Percentiles rank a stretch among this genome's conserved stretches.
These are phyloP conservation scores for Paralagenidium karlingii DNA, from an alignment of 352 stramenopile genomes.

Conservation along the genomic window DNA sequence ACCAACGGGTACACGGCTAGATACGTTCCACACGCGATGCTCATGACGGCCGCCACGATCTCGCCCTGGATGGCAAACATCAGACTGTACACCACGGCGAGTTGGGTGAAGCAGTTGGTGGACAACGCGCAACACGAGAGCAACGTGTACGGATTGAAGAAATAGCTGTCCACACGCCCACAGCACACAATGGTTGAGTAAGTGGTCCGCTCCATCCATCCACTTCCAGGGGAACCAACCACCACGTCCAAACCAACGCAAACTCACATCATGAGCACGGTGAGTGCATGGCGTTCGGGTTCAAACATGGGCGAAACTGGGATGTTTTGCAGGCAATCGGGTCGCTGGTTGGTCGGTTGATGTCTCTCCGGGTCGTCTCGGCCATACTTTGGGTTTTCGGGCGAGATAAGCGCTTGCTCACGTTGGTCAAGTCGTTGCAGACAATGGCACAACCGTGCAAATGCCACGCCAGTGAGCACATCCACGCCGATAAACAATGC, in stretches of 20 bases:
- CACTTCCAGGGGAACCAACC: no score
- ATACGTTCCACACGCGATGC: conserved; percentile 29
- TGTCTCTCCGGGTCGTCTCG: conserved; percentile 34
- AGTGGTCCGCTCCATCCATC: no score
- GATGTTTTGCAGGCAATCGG: conserved; percentile 53
- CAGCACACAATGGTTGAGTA: not conserved
- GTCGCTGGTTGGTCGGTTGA: no score
- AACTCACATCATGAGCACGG: conserved; percentile 36
- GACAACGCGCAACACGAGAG: conserved; percentile 55
- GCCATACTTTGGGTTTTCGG: conserved; percentile 27
- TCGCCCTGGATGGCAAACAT: conserved; percentile 54
- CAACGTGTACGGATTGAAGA: conserved; percentile 74
- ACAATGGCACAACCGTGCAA: conserved; percentile 31
- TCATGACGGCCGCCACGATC: not conserved
- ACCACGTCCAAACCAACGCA: no score
- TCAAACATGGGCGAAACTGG: conserved; percentile 58
- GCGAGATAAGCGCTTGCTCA: conserved; percentile 17
- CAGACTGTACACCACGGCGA: conserved; percentile 48
- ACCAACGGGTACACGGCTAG: conserved; percentile 62
- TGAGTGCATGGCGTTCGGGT: conserved; percentile 23
- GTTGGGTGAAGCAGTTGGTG: conserved; percentile 51
- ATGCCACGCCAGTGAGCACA: conserved; percentile 33
- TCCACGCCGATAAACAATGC: conserved; percentile 39
- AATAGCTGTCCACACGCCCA: conserved; percentile 13
- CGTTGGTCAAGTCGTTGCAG: not conserved